phyloP scores from a whole-genome alignment of 176 grass and related monocot species.

The Eragrostis nindensis region DNA sequence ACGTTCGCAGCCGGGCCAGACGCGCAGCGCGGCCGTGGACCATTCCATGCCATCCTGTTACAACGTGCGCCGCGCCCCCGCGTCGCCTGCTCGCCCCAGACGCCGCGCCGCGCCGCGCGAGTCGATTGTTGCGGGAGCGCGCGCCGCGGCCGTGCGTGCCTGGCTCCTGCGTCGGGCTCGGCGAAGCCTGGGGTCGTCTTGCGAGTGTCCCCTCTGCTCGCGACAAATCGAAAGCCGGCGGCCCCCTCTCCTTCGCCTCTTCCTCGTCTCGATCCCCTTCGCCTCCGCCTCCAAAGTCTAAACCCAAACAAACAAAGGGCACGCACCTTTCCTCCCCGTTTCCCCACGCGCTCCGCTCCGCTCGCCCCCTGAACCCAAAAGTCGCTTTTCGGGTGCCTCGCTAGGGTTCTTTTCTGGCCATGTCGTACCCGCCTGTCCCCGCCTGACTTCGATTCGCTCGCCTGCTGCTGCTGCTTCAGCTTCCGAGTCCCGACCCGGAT shows the following conservation, averaged over 20 bases:
- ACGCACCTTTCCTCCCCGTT: constrained; percentile 22
- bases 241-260: neutral
- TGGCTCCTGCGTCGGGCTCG: neutral
- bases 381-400: constrained; percentile 38
- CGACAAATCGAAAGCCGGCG: constrained; percentile 4
- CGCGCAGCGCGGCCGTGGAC: neutral
- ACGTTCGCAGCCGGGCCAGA: neutral
- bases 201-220: neutral
- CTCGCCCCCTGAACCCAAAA: constrained; percentile 34
- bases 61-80: constrained; percentile 28
- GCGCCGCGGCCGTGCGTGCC: neutral
- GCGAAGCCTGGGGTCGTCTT: neutral
- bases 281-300: neutral
- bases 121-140: no score
- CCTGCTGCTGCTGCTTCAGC: neutral
- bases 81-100: no score
- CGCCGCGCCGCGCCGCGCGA: neutral
- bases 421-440: constrained; percentile 56
- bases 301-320: neutral
- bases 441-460: constrained; percentile 25
- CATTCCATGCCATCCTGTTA: neutral
- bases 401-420: constrained; percentile 41
- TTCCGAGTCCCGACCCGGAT: constrained; percentile 18
- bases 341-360: constrained; percentile 39
- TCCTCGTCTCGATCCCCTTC: constrained; percentile 14